phyloP scores from a whole-genome alignment of 2,329 filamentous ascomycete species.

The Botrytis fabae region DNA sequence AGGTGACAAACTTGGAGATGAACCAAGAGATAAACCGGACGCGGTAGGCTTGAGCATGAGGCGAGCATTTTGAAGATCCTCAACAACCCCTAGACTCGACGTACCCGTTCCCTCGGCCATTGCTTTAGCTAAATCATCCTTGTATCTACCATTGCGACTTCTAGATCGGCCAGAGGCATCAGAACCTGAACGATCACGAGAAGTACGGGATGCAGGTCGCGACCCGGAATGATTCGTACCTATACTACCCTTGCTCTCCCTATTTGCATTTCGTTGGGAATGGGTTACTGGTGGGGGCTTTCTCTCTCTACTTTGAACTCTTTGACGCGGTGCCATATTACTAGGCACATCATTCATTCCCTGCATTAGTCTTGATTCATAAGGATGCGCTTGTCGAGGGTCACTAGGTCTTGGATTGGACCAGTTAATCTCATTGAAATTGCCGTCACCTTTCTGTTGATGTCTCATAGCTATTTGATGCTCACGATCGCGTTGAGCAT shows the following conservation, averaged over 20 bases:
- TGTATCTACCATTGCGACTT: slow-evolving; percentile 38
- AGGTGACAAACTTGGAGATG: slow-evolving; percentile 3
- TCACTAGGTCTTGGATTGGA: slow-evolving; percentile 9
- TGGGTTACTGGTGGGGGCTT: slow-evolving; percentile 35
- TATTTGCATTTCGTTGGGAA: slow-evolving; percentile 21
- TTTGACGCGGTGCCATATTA: slow-evolving; percentile 31
- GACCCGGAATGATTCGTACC: slow-evolving; percentile 34
- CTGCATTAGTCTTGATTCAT: slow-evolving; percentile 25
- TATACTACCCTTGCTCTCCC: slow-evolving; percentile 28
- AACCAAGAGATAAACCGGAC: slow-evolving; percentile 26
- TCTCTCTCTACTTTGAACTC: slow-evolving; percentile 35
- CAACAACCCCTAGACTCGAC: slow-evolving; percentile 31
- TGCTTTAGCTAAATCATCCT: slow-evolving; percentile 36
- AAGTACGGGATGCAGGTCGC: slow-evolving; percentile 33
- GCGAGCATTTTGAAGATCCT: slow-evolving; percentile 33
- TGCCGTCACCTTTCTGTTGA: slow-evolving; percentile 29
- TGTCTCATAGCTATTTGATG: slow-evolving; percentile 35
- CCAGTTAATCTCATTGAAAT: slow-evolving; percentile 30
- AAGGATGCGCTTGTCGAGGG: slow-evolving; percentile 23
- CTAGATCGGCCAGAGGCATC: slow-evolving; percentile 38
- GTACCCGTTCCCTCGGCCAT: slow-evolving; percentile 35
- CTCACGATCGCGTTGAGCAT: slow-evolving; percentile 40
- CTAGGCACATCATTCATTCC: slow-evolving; percentile 30
- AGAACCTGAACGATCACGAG: slow-evolving; percentile 39
- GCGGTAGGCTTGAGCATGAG: slow-evolving; percentile 34